Conservation (phyloP, 495 filamentous ascomycete genomes). For the Lasiosphaeria miniovina region DNA sequence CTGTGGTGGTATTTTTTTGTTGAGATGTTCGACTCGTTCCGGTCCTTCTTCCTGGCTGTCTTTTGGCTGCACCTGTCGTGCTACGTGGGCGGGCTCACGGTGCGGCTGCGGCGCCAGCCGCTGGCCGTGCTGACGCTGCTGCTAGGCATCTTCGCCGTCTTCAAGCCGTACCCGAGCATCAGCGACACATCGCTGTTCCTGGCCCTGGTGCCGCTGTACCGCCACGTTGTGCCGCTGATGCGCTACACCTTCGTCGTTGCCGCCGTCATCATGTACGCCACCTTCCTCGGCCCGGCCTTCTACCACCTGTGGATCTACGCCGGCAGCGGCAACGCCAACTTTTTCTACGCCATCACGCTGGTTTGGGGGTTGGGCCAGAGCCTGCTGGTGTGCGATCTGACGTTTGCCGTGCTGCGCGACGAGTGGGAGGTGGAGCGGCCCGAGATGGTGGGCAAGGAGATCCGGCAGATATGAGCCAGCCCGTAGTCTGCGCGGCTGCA, state of each 20-base stretch:
- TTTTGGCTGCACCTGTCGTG: conserved; percentile 93
- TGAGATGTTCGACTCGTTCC: conserved; percentile 98
- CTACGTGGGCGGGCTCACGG: conserved; percentile 80
- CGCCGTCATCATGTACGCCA: conserved; percentile 78
- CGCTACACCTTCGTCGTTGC: conserved; percentile 87
- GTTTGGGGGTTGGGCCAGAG: conserved; percentile 92
- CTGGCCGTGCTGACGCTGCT: conserved; percentile 79
- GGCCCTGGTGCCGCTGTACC: conserved; percentile 78
- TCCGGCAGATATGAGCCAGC: conserved; percentile 66
- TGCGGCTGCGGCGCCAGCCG: conserved; percentile 78
- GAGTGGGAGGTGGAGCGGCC: conserved; percentile 93
- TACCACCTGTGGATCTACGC: conserved; percentile 99
- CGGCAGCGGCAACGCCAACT: conserved; percentile 95
- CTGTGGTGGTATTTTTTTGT: conserved; percentile 99
- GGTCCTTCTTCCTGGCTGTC: conserved; percentile 92
- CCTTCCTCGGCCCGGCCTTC: conserved; percentile 88
- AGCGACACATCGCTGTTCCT: conserved; percentile 82
- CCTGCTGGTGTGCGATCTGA: conserved; percentile 70
- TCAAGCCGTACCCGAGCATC: conserved; percentile 94
- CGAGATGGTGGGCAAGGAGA: conserved; percentile 81
- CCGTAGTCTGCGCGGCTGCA: background rate
- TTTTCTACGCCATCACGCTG: conserved; percentile 98
- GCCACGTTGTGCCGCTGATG: conserved; percentile 93
- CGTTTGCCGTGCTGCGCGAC: conserved; percentile 86
- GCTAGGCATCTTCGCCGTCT: conserved; percentile 83